Evolutionary conservation across 1,139 yeast species (phyloP).

Genomic region (Taphrina flavorubra): DNA sequence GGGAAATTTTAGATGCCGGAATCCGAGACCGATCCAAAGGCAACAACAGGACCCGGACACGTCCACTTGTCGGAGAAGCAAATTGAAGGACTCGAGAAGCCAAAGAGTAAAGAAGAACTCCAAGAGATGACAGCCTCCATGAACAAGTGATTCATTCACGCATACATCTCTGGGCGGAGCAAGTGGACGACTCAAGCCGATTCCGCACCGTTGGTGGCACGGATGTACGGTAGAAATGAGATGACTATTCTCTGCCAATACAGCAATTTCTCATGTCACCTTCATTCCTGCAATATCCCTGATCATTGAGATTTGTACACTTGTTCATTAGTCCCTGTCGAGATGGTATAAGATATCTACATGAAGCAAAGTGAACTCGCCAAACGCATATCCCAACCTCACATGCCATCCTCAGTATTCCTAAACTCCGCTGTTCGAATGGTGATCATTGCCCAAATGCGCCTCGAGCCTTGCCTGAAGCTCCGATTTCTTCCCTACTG

Average conservation of each 20-base stretch:
- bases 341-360: constrained; percentile 8
- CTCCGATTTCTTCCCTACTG: constrained; percentile 33
- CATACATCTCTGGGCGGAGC: too few relatives aligned
- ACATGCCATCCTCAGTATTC: too few relatives aligned
- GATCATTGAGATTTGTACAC: not conserved
- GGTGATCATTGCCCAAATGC: not conserved
- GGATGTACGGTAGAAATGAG: too few relatives aligned
- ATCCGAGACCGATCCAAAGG: constrained; percentile 36
- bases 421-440: not conserved
- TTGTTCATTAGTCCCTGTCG: not conserved
- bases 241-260: too few relatives aligned
- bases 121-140: constrained; percentile 28
- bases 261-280: too few relatives aligned
- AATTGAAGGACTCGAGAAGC: constrained; percentile 31
- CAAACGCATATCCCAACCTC: too few relatives aligned
- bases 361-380: not conserved
- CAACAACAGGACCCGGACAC: constrained; percentile 34
- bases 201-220: too few relatives aligned
- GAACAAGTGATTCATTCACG: constrained; percentile 19
- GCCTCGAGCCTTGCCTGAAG: constrained; percentile 20
- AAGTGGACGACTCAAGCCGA: too few relatives aligned
- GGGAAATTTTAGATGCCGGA: constrained; percentile 26
- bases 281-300: too few relatives aligned
- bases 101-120: constrained; percentile 38
- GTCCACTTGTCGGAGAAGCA: constrained; percentile 33